phyloP scores from a whole-genome alignment of 1,139 yeast species.

The Pichia sp. region DNA sequence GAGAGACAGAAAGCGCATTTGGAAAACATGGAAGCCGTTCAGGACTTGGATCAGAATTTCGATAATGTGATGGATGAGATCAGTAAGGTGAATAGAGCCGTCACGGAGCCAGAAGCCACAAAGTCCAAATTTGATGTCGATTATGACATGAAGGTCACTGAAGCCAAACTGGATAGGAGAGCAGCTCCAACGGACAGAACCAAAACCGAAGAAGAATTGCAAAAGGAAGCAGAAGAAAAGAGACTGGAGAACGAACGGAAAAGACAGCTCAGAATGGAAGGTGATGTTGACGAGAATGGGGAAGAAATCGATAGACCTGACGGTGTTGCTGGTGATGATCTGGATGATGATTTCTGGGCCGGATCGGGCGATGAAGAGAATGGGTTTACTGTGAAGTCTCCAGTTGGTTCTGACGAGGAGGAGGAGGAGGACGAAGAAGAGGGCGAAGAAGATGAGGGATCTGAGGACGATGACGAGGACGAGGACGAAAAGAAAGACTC shows the following conservation, averaged over 20 bases:
- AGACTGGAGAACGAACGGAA: slow-evolving; percentile 66
- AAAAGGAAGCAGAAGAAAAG: slow-evolving; percentile 58
- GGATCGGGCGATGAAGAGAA: slow-evolving; percentile 43
- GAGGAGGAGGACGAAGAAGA: slow-evolving; percentile 12
- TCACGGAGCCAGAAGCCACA: slow-evolving; percentile 17
- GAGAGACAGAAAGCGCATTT: slow-evolving; percentile 79
- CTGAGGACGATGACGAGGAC: slow-evolving; percentile 20
- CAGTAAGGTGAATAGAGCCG: slow-evolving; percentile 16
- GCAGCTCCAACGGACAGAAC: slow-evolving; percentile 97
- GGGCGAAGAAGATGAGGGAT: slow-evolving; percentile 17
- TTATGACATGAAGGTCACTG: slow-evolving; percentile 74
- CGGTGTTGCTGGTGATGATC: slow-evolving; percentile 56
- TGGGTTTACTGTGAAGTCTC: slow-evolving; percentile 24
- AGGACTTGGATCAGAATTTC: slow-evolving; percentile 71
- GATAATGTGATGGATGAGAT: slow-evolving; percentile 69
- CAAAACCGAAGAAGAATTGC: slow-evolving; percentile 81
- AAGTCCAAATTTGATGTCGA: slow-evolving; percentile 42
- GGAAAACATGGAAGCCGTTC: slow-evolving; percentile 60
- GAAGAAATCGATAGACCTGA: slow-evolving; percentile 32
- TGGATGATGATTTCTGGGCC: slow-evolving; percentile 51
- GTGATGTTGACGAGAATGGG: slow-evolving; percentile 34
- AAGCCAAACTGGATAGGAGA: slow-evolving; percentile 74
- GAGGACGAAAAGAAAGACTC: slow-evolving; percentile 13
- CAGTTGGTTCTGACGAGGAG: slow-evolving; percentile 6
- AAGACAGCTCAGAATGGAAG: slow-evolving; percentile 80